Evolutionary conservation across 441 rosid genomes (phyloP).

Genomic region (Gossypium trilobum): DNA sequence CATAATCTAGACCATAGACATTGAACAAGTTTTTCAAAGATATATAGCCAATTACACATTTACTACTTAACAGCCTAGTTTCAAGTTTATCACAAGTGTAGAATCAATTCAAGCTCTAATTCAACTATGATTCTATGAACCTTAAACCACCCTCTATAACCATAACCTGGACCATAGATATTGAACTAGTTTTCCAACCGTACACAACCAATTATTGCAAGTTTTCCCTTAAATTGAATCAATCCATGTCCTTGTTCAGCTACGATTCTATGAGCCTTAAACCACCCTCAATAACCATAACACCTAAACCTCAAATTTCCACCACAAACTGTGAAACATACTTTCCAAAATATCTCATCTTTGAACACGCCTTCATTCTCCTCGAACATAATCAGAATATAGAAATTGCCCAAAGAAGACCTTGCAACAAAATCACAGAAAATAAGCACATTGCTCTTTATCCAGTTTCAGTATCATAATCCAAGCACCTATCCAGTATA

Average conservation of each 20-base stretch:
- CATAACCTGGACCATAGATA: not conserved
- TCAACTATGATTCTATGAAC: not conserved
- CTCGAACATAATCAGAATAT: not conserved
- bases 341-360: not conserved
- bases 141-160: not conserved
- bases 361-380: not conserved
- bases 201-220: too few species aligned
- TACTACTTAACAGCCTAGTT: not conserved
- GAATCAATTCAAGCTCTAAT: not conserved
- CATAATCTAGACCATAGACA: not conserved
- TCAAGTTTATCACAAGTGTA: not conserved
- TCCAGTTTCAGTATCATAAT: not conserved
- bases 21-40: not conserved
- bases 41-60: not conserved
- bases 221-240: too few species aligned
- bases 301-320: not conserved
- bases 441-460: not conserved
- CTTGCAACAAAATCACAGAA: not conserved
- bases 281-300: not conserved
- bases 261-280: too few species aligned
- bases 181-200: too few species aligned
- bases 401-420: not conserved
- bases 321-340: not conserved
- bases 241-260: too few species aligned
- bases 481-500: not conserved